Conservation (phyloP, 768 basidiomycete species). For the Podaxis rugospora region DNA sequence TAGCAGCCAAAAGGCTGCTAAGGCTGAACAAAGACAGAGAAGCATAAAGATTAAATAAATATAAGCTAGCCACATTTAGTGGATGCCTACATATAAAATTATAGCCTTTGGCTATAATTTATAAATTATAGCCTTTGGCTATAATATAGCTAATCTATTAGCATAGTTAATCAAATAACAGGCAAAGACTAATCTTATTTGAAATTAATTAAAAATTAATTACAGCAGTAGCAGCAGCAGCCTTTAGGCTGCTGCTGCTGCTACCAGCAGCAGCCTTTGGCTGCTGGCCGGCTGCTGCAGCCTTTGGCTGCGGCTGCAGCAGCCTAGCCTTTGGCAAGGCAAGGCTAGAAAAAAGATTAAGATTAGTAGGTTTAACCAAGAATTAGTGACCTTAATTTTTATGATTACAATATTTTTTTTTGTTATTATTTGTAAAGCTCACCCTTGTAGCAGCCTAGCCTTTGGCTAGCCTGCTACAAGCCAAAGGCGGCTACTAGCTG, state of each 20-base stretch:
- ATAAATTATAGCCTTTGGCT: background rate
- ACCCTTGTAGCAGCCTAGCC: too few relatives aligned
- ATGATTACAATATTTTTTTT: constrained; percentile 3
- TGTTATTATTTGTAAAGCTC: background rate
- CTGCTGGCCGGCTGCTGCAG: background rate
- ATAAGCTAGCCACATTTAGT: constrained; percentile 9
- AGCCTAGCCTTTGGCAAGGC: too few relatives aligned
- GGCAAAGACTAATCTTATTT: constrained; percentile 7
- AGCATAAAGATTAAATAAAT: constrained; percentile 6
- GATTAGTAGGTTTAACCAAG: constrained; percentile 13
- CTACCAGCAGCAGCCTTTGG: too few relatives aligned
- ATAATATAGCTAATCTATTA: background rate
- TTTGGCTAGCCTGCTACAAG: too few relatives aligned
- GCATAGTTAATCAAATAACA: constrained; percentile 1
- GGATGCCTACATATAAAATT: constrained; percentile 3
- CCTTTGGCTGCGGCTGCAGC: too few relatives aligned
- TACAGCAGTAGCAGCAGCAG: too few relatives aligned
- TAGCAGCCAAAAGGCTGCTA: too few relatives aligned
- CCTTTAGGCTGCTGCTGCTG: too few relatives aligned
- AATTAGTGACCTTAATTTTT: constrained; percentile 9
- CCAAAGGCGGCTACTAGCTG: too few relatives aligned
- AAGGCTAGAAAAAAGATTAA: background rate
- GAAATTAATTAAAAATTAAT: background rate
- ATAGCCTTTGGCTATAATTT: too few relatives aligned
- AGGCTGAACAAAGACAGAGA: background rate